Percentiles rank a stretch among this genome's conserved stretches.
phyloP scores from a whole-genome alignment of 2,329 filamentous ascomycete genomes.

The Fusarium sp. region DNA sequence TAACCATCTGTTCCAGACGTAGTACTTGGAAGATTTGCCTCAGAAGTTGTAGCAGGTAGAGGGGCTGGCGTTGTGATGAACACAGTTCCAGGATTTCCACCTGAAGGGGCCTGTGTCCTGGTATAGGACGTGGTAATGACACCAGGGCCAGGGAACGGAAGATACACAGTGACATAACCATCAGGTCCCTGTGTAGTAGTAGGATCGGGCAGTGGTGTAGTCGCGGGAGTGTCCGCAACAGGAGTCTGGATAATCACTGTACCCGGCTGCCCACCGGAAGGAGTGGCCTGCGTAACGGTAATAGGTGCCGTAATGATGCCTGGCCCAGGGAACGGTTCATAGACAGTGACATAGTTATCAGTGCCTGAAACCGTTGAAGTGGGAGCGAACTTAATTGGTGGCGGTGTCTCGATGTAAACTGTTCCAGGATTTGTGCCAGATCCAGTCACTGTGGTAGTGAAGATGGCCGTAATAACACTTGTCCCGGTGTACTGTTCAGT shows the following conservation, averaged over 20 bases:
- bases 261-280: constrained; percentile 14
- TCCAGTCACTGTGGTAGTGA: constrained; percentile 18
- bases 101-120: constrained; percentile 17
- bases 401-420: constrained; percentile 26
- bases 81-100: constrained; percentile 21
- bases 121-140: constrained; percentile 18
- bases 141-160: constrained; percentile 22
- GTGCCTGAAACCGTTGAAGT: constrained; percentile 18
- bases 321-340: constrained; percentile 23
- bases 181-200: constrained; percentile 9
- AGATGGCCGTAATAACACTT: constrained; percentile 15
- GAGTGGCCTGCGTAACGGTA: constrained; percentile 15
- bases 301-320: constrained; percentile 28
- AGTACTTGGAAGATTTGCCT: constrained; percentile 17
- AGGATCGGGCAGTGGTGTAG: background rate
- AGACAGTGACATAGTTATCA: constrained; percentile 26
- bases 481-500: constrained; percentile 16
- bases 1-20: constrained; percentile 17
- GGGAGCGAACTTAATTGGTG: constrained; percentile 12
- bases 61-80: constrained; percentile 26
- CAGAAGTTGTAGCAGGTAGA: background rate
- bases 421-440: constrained; percentile 24
- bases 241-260: constrained; percentile 26
- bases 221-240: background rate
- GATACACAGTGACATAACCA: constrained; percentile 19